Conservation (phyloP, 495 filamentous ascomycete genomes). For the Daldinia vernicosa region DNA sequence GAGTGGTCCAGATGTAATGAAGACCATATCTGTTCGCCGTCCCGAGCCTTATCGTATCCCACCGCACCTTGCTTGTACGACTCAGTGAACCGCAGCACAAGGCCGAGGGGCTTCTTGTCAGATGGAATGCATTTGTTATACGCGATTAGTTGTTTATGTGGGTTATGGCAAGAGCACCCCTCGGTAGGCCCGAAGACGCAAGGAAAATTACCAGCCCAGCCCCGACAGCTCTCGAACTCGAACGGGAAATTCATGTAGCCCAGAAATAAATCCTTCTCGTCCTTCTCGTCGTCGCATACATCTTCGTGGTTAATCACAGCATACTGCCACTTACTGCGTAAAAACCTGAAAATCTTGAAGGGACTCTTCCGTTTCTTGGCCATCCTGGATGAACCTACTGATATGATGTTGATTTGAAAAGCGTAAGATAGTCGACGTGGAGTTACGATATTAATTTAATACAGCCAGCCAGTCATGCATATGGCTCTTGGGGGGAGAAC, state of each 20-base stretch:
- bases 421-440: neutral
- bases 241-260: constrained; percentile 9
- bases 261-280: neutral
- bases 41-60: constrained; percentile 19
- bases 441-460: neutral
- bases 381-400: neutral
- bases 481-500: neutral
- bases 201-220: constrained; percentile 46
- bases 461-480: neutral
- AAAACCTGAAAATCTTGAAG: neutral
- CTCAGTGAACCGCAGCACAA: constrained; percentile 8
- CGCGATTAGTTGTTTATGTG: constrained; percentile 24
- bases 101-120: constrained; percentile 19
- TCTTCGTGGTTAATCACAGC: neutral
- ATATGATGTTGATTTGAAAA: neutral
- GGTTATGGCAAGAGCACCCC: constrained; percentile 47
- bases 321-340: neutral
- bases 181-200: constrained; percentile 42
- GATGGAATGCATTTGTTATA: constrained; percentile 37
- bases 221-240: constrained; percentile 17
- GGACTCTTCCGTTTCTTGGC: neutral
- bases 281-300: neutral
- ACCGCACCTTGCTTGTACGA: neutral
- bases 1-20: constrained; percentile 23
- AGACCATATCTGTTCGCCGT: constrained; percentile 21